A percentile compares a stretch with the other conserved stretches of the same genome.
Evolutionary conservation across 805 yeast species (phyloP).

Genomic region (Metahyphopichia silvanorum): DNA sequence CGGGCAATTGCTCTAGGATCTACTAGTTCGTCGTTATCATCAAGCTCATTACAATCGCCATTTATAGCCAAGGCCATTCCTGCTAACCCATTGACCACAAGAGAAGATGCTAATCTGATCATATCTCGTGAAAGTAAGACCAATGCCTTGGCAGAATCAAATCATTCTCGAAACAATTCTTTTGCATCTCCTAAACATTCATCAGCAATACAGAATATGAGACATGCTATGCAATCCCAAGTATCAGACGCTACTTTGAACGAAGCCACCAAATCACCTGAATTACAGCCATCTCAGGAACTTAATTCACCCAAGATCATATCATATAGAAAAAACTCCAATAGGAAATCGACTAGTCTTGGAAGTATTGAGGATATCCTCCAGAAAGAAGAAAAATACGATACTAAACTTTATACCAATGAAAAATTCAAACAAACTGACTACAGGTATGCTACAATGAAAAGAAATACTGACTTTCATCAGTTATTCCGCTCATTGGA

Average conservation of each 20-base stretch:
- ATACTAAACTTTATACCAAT: conserved; percentile 49
- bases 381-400: conserved; percentile 20
- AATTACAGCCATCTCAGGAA: neutral
- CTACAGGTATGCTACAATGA: conserved; percentile 61
- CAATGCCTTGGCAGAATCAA: conserved; percentile 13
- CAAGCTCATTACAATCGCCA: conserved; percentile 30
- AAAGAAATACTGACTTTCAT: conserved; percentile 75
- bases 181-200: neutral
- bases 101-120: conserved; percentile 44
- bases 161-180: no score
- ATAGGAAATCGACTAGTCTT: conserved; percentile 27
- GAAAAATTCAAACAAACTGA: conserved; percentile 57
- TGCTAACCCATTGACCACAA: conserved; percentile 51
- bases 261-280: conserved; percentile 1
- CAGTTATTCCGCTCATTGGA: conserved; percentile 66
- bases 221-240: conserved; percentile 2
- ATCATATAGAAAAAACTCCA: conserved; percentile 32
- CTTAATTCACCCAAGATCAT: conserved; percentile 35
- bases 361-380: conserved; percentile 9
- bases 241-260: conserved; percentile 1
- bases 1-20: conserved; percentile 1
- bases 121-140: conserved; percentile 25
- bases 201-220: conserved; percentile 1
- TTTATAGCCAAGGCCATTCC: conserved; percentile 42
- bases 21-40: conserved; percentile 10